phyloP scores from a whole-genome alignment of 2,329 filamentous ascomycete species.

The Akanthomyces uredinophilus region DNA sequence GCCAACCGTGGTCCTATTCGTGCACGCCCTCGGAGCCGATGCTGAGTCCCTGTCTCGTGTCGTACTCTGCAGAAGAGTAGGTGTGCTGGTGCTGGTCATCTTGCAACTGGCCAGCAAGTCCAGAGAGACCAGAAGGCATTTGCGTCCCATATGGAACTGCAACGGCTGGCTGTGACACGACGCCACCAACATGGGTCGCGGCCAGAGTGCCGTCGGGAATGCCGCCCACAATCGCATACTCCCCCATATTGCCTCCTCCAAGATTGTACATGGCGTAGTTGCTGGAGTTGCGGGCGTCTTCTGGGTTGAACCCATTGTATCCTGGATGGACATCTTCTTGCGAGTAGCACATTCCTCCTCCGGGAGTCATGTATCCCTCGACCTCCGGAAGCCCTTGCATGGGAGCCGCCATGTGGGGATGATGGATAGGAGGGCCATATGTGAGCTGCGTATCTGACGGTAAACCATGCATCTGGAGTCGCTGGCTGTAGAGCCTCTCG shows the following conservation, averaged over 20 bases:
- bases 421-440: neutral
- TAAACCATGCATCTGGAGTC: neutral
- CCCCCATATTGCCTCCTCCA: neutral
- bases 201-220: neutral
- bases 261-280: neutral
- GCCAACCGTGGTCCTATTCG: neutral
- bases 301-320: neutral
- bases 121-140: neutral
- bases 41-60: neutral
- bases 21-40: neutral
- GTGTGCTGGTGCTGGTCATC: neutral
- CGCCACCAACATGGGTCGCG: neutral
- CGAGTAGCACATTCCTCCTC: neutral
- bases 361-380: neutral
- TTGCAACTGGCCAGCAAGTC: neutral
- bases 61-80: neutral
- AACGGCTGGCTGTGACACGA: neutral
- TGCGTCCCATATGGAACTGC: neutral
- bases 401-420: neutral
- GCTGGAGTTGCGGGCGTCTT: neutral
- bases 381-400: neutral
- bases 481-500: neutral
- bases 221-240: constrained; percentile 3
- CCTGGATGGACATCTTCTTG: neutral
- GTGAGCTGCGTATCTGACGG: neutral